Evolutionary conservation across 208 protist genomes (phyloP).

Genomic region (Endotrypanum monterogeii): DNA sequence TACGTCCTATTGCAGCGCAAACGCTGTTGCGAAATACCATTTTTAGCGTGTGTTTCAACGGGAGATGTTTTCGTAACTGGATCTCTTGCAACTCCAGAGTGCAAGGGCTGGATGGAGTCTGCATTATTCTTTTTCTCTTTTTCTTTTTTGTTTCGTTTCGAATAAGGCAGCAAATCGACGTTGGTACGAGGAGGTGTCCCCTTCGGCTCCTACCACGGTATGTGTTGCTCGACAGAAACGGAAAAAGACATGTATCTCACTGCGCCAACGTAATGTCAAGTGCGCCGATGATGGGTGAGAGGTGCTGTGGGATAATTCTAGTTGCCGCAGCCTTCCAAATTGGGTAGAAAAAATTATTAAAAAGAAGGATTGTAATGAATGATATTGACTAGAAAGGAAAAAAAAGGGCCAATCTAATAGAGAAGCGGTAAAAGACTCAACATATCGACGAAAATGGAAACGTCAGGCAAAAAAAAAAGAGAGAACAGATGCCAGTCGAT

Average conservation of each 20-base stretch:
- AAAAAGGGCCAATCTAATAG: not conserved
- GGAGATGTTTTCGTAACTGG: slow-evolving; percentile 40
- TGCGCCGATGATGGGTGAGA: not conserved
- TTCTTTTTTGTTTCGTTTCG: not conserved
- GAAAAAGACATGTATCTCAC: not conserved
- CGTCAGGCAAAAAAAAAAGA: not conserved
- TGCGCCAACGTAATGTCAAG: slow-evolving; percentile 1
- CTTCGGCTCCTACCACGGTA: not conserved
- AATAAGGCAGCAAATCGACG: not conserved
- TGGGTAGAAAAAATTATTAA: not conserved
- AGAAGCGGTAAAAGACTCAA: not conserved
- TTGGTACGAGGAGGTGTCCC: not conserved
- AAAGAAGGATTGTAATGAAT: no score
- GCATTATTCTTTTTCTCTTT: slow-evolving; percentile 9
- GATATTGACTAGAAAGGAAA: no score
- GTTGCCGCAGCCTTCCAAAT: not conserved
- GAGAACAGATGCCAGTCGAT: not conserved
- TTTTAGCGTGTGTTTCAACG: slow-evolving; percentile 44
- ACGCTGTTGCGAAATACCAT: slow-evolving; percentile 70
- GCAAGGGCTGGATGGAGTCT: not conserved
- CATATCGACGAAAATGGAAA: not conserved
- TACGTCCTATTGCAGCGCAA: slow-evolving; percentile 54
- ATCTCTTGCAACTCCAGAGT: slow-evolving; percentile 12
- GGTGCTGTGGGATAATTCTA: no score
- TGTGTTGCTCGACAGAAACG: not conserved